A percentile compares a stretch with the other conserved stretches of the same genome.
Conservation (phyloP, 2,329 filamentous ascomycete genomes). For the Fusarium sp. region DNA sequence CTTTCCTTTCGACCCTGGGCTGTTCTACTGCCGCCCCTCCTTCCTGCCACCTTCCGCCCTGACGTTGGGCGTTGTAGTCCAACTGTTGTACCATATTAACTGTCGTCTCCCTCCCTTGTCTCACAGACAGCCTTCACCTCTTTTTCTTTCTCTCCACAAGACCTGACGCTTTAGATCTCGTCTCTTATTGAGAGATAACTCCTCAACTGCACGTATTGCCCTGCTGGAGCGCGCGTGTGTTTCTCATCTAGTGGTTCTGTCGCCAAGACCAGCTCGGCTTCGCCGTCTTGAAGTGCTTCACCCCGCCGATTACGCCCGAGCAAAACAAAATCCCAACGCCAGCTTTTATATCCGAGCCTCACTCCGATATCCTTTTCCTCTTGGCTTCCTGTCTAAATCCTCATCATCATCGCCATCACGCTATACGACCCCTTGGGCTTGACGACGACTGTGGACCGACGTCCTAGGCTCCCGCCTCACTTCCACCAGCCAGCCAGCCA, state of each 20-base stretch:
- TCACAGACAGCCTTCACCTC: constrained; percentile 4
- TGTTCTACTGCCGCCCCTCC: constrained; percentile 17
- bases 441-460: constrained; percentile 15
- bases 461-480: constrained; percentile 6
- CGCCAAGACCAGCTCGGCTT: constrained; percentile 35
- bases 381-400: not conserved
- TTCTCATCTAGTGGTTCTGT: constrained; percentile 27
- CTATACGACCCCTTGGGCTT: constrained; percentile 1
- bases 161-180: not conserved
- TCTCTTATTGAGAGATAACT: not conserved
- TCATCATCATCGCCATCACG: constrained; percentile 2
- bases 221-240: constrained; percentile 11
- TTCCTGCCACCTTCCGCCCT: constrained; percentile 2
- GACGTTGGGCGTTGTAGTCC: constrained; percentile 3
- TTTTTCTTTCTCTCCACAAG: not conserved
- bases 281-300: constrained; percentile 27
- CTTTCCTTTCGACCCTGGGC: not conserved
- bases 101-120: constrained; percentile 27
- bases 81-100: constrained; percentile 20
- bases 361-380: not conserved
- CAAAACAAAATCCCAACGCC: constrained; percentile 21
- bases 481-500: constrained; percentile 2
- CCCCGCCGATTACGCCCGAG: constrained; percentile 44
- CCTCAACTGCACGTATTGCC: not conserved
- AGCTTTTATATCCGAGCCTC: constrained; percentile 4